Evolutionary conservation across 208 protist species (phyloP).

Genomic region (Leishmania aethiopica): DNA sequence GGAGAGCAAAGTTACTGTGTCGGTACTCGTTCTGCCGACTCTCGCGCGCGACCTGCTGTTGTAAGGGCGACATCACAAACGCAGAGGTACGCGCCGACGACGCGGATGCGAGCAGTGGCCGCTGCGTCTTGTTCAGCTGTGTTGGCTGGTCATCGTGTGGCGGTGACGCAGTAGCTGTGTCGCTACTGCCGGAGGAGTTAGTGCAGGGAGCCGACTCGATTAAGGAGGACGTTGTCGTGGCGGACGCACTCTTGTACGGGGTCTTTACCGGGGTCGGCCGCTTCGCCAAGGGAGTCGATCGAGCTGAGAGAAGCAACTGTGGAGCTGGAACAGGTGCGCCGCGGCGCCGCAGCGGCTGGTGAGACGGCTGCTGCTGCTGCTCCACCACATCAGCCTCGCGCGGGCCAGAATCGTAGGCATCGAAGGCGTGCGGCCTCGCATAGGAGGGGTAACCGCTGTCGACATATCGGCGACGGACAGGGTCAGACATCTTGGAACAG

Average conservation of each 20-base stretch:
- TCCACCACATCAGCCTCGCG: not conserved
- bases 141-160: not conserved
- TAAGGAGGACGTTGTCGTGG: not conserved
- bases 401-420: slow-evolving; percentile 12
- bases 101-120: not conserved
- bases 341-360: slow-evolving; percentile 21
- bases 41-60: not conserved
- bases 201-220: slow-evolving; percentile 2
- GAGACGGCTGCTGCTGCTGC: not conserved
- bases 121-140: slow-evolving; percentile 1
- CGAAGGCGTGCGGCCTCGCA: slow-evolving; percentile 1
- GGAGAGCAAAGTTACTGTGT: not conserved
- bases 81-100: not conserved
- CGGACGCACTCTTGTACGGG: slow-evolving; percentile 3
- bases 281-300: slow-evolving; percentile 8
- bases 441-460: not conserved
- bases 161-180: not conserved
- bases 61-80: not conserved
- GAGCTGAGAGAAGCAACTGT: slow-evolving; percentile 8
- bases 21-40: not conserved
- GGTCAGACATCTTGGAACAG: not conserved
- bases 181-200: not conserved
- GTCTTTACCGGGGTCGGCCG: slow-evolving; percentile 7
- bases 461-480: not conserved
- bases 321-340: slow-evolving; percentile 24